Evolutionary conservation across 192 early-diverging fungal genomes (phyloP).

Genomic region (Thamnidium elegans): DNA sequence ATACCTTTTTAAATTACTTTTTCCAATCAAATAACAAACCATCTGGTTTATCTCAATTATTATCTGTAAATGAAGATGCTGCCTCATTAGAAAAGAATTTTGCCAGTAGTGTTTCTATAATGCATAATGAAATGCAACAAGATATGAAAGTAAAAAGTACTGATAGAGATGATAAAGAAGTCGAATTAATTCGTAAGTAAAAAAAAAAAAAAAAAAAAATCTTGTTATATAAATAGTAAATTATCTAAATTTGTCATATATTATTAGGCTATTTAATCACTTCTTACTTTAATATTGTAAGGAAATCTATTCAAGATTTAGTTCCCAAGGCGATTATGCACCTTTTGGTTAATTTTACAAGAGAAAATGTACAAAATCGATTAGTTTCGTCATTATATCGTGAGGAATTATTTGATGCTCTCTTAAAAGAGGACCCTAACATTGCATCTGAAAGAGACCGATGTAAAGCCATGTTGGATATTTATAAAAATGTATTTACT

Average conservation of each 20-base stretch:
- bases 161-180: conserved; percentile 67
- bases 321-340: conserved; percentile 84
- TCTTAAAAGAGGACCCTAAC: conserved; percentile 68
- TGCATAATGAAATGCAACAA: conserved; percentile 1
- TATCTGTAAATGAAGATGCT: neutral
- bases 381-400: conserved; percentile 68
- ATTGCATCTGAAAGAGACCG: conserved; percentile 66
- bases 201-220: neutral
- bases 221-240: neutral
- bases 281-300: conserved; percentile 73
- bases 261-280: conserved; percentile 57
- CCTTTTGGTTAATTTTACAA: conserved; percentile 66
- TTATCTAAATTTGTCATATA: neutral
- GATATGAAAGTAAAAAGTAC: neutral
- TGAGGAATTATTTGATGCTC: conserved; percentile 60
- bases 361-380: conserved; percentile 69
- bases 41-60: neutral
- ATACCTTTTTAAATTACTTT: conserved; percentile 51
- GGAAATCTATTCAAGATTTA: conserved; percentile 70
- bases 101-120: conserved; percentile 5
- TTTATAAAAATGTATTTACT: conserved; percentile 73
- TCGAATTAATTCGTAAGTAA: conserved; percentile 62
- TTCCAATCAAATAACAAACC: conserved; percentile 23
- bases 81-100: neutral
- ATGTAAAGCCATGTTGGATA: conserved; percentile 71